Conservation (phyloP, 2,329 filamentous ascomycete species). For the Monilinia fructicola region DNA sequence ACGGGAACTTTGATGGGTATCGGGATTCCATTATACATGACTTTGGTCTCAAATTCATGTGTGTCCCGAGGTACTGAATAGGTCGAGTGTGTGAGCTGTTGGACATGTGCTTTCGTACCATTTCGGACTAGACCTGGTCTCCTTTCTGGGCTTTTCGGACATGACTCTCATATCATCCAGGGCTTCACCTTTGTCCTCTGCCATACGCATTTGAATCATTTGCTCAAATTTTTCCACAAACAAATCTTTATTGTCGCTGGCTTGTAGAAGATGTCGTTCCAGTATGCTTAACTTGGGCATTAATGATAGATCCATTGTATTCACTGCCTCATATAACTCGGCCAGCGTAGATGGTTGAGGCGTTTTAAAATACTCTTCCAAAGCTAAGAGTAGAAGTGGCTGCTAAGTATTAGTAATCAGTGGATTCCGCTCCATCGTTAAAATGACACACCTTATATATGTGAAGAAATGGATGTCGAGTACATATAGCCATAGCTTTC, state of each 20-base stretch:
- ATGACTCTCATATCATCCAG: slow-evolving; percentile 49
- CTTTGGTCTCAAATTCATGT: slow-evolving; percentile 94
- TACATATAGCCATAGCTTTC: slow-evolving; percentile 99
- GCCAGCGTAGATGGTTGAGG: slow-evolving; percentile 85
- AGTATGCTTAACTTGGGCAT: slow-evolving; percentile 83
- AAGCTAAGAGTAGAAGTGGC: slow-evolving; percentile 83
- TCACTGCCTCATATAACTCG: slow-evolving; percentile 87
- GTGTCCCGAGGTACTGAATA: slow-evolving; percentile 88
- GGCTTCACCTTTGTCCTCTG: slow-evolving; percentile 54
- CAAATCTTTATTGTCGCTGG: slow-evolving; percentile 90
- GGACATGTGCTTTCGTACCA: slow-evolving; percentile 61
- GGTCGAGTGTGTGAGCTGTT: slow-evolving; percentile 54
- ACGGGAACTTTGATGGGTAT: slow-evolving; percentile 96
- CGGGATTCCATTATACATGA: slow-evolving; percentile 94
- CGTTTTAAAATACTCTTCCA: slow-evolving; percentile 96
- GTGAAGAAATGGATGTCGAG: slow-evolving; percentile 92
- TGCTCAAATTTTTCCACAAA: slow-evolving; percentile 97
- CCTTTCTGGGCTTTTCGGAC: slow-evolving; percentile 48
- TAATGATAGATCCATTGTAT: slow-evolving; percentile 92
- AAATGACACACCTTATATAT: slow-evolving; percentile 79
- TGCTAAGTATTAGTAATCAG: slow-evolving; percentile 42
- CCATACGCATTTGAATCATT: slow-evolving; percentile 82
- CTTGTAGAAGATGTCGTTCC: slow-evolving; percentile 82
- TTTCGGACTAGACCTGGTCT: slow-evolving; percentile 47
- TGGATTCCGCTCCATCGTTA: slow-evolving; percentile 16